Evolutionary conservation across 179 eudicot genomes (phyloP).

Genomic region (Heliamphora pulchella): DNA sequence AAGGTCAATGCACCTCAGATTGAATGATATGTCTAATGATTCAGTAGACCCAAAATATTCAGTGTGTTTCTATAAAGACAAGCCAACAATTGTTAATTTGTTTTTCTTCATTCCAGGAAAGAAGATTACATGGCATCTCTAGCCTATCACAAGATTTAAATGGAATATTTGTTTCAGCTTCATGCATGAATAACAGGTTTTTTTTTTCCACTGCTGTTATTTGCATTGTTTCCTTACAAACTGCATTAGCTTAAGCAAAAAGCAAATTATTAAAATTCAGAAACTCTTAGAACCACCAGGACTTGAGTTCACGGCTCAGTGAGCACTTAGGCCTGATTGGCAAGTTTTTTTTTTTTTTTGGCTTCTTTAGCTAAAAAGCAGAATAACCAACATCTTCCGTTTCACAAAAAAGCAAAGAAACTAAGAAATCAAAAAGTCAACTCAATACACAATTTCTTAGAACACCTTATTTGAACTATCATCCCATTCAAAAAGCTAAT

Average conservation of each 20-base stretch:
- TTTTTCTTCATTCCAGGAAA: constrained; percentile 33
- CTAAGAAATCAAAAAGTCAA: too few relatives aligned
- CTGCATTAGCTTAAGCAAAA: not conserved
- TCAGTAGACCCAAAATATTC: not conserved
- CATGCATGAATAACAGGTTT: constrained; percentile 90
- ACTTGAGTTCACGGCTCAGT: not conserved
- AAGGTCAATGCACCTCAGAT: not conserved
- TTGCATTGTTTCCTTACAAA: not conserved
- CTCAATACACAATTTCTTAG: too few relatives aligned
- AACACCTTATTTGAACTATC: too few relatives aligned
- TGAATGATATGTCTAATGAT: not conserved
- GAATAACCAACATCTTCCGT: too few relatives aligned
- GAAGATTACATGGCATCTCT: constrained; percentile 76
- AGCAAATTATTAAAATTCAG: not conserved
- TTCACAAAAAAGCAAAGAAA: too few relatives aligned
- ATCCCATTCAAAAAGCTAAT: too few relatives aligned
- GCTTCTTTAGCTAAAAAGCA: too few relatives aligned
- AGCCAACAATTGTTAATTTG: not conserved
- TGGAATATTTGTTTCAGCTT: constrained; percentile 74
- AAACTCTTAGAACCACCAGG: not conserved
- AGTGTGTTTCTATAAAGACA: not conserved
- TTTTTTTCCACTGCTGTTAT: not conserved
- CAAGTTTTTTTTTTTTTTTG: too few relatives aligned
- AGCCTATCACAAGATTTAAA: constrained; percentile 83
- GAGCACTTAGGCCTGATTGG: too few relatives aligned